phyloP scores from a whole-genome alignment of 2,329 filamentous ascomycete species.

The Xylariaceae sp. region DNA sequence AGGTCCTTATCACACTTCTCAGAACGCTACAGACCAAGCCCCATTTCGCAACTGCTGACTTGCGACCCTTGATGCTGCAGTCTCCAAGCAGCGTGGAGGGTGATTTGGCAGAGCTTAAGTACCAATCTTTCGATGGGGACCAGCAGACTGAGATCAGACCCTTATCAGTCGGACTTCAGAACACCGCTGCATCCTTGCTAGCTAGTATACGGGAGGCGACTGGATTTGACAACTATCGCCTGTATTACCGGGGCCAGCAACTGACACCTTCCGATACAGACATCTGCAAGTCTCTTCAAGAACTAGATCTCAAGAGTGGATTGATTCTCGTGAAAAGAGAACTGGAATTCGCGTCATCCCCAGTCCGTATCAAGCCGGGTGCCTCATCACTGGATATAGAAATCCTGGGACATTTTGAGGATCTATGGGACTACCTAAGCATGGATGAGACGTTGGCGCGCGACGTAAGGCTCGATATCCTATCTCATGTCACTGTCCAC shows the following conservation, averaged over 20 bases:
- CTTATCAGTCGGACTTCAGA: constrained; percentile 59
- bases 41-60: constrained; percentile 51
- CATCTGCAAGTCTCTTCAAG: constrained; percentile 55
- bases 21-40: constrained; percentile 55
- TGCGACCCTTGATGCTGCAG: constrained; percentile 44
- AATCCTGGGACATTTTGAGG: constrained; percentile 73
- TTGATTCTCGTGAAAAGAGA: constrained; percentile 60
- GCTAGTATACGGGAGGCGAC: constrained; percentile 60
- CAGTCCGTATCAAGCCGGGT: constrained; percentile 39
- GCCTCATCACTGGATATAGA: constrained; percentile 65
- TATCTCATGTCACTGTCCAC: not conserved
- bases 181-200: constrained; percentile 63
- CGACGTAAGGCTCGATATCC: no score
- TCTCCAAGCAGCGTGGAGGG: constrained; percentile 49
- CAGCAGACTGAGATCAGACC: constrained; percentile 51
- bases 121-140: constrained; percentile 63
- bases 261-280: constrained; percentile 54
- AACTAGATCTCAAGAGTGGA: constrained; percentile 58
- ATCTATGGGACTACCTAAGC: constrained; percentile 73
- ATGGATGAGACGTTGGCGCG: constrained; percentile 62
- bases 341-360: constrained; percentile 35
- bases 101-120: constrained; percentile 59
- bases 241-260: constrained; percentile 63
- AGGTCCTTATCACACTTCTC: constrained; percentile 61
- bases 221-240: constrained; percentile 66